Evolutionary conservation across 108 stramenopile genomes (phyloP), one percentile per base, ranked within the genome.

Genomic region (Phaeodactylum tricornutum): DNA sequence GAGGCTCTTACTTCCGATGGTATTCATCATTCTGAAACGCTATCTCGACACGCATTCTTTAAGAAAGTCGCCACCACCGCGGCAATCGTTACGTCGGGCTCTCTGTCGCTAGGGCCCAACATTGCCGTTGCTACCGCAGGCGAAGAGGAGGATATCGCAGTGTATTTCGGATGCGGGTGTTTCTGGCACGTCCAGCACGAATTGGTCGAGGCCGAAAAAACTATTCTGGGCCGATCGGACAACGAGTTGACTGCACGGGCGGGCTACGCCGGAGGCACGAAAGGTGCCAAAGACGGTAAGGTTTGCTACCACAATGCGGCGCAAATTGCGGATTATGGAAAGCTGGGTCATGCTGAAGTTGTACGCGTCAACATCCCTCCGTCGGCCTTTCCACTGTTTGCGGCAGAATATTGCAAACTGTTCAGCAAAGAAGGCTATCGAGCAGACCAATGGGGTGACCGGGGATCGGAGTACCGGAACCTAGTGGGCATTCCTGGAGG

Each of bases 221-320:
- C 19, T 0, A 47, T 86, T 23, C 64, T 84, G 4, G 67, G 63
- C 0, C 48, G 79, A 3, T 23, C 38, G 6, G 78, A 77, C 25
- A 33, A 53, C 21, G 61, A 71, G 43, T 41, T 82, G 9, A 86
- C 84, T 0, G 52, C 77, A 7, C 50, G 65, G 14, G 67, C 84
- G 2, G 84, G 79, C 15, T 86, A 86, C 50, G 84, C 80, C 14
- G 84, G 84, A 1, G 77, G 75, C 3, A 67, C 42, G n/a, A 52
- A 50, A 23, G 23, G 11, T 3, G 51, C 14, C 29, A 14, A 12
- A 2, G 55, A 58, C 11, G 70, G 67, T 17, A 55, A 53, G 26
- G 75, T 84, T 0, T 84, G 82, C 47, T 84, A 84, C 47, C 82
- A 84, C 50, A 84, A 84, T 60, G 58, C 74, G n/a, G 64, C 72